Base-by-base conservation (phyloP, 192 early-diverging fungal genomes). In the Coemansia sp. region DNA sequence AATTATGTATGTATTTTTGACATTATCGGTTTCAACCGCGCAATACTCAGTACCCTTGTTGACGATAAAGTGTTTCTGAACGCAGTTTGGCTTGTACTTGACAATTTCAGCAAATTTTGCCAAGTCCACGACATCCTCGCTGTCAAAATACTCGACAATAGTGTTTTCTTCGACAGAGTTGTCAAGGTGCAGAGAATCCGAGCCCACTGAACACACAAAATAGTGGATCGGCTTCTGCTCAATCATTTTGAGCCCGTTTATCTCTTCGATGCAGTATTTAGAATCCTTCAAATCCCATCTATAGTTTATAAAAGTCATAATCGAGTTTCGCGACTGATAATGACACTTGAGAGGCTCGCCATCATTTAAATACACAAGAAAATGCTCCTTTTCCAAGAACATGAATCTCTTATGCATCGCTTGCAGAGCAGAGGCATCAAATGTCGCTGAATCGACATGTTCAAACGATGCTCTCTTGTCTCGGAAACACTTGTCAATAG, bases 81-180 rank as follows among this genome's bases (percentile, higher is more conserved):
- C 14, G 22, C 61, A 63, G 29, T 19, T 15, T 5, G 38, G 48
- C 60, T 62, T 62, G 41, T 14, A 17, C 12, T 51, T 62, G 15
- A 49, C 60, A 50, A 51, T 17, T 2, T 52, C n/a, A 5, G 21
- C 29, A 32, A 32, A 32, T 1, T 32, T 32, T 0, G 29, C 5
- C 29, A 32, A 32, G 0, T 32, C 29, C 0, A 6, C 1, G 29
- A 0, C 29, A 6, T 32, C 29, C 29, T 32, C 0, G 29, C 29
- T 32, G 29, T 24, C 49, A 47, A 52, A 63, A 39, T 52, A 63
- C 21, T 63, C 24, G 32, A 53, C 61, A 29, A 50, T 50, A 2
- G 25, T 62, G 5, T 62, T 50, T 0, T 51, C 12, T 1, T 29
- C 14, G 0, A 21, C 39, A 3, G 0, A 0, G 17, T 58, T 58